A percentile compares a stretch with the other conserved stretches of the same genome.
These are phyloP conservation scores for Arabidopsis hybrid DNA, from an alignment of 441 rosid species.

Conservation along the genomic window DNA sequence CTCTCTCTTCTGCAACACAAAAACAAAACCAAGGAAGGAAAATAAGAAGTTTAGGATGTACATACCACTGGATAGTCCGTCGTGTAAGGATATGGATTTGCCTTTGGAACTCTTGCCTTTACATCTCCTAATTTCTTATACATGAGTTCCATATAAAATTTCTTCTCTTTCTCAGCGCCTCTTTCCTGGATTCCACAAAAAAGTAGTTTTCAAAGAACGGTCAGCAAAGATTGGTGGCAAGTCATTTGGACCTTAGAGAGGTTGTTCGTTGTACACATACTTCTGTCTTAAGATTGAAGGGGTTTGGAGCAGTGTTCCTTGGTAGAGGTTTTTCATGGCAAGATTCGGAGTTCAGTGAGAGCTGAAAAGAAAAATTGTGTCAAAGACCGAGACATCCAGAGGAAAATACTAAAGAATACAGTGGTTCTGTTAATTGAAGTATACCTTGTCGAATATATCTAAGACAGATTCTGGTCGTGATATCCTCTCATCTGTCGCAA, in stretches of 20 bases:
- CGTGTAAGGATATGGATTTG: constrained; percentile 92
- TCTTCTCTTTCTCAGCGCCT: constrained; percentile 89
- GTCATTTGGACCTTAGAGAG: constrained; percentile 12
- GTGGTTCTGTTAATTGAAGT: constrained; percentile 6
- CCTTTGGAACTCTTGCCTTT: constrained; percentile 78
- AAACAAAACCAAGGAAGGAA: constrained; percentile 8
- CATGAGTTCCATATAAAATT: constrained; percentile 60
- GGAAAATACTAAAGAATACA: constrained; percentile 9
- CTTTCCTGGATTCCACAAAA: constrained; percentile 67
- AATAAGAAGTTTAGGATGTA: not conserved
- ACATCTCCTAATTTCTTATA: constrained; percentile 79
- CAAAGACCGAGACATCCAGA: constrained; percentile 9
- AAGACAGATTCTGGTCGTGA: constrained; percentile 66
- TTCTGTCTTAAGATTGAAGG: constrained; percentile 92
- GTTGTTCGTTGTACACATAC: constrained; percentile 48
- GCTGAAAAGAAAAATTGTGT: constrained; percentile 53
- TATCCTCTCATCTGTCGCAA: constrained; percentile 88
- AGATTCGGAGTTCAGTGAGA: constrained; percentile 83
- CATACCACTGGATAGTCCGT: constrained; percentile 97
- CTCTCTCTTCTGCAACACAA: constrained; percentile 14
- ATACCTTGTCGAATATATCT: constrained; percentile 89
- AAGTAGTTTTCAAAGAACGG: constrained; percentile 9
- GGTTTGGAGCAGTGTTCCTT: constrained; percentile 81
- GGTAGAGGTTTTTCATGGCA: constrained; percentile 62
- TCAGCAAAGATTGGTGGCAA: constrained; percentile 24